Conservation (phyloP, 306 rosid genomes). For the Cucurbita maxima region DNA sequence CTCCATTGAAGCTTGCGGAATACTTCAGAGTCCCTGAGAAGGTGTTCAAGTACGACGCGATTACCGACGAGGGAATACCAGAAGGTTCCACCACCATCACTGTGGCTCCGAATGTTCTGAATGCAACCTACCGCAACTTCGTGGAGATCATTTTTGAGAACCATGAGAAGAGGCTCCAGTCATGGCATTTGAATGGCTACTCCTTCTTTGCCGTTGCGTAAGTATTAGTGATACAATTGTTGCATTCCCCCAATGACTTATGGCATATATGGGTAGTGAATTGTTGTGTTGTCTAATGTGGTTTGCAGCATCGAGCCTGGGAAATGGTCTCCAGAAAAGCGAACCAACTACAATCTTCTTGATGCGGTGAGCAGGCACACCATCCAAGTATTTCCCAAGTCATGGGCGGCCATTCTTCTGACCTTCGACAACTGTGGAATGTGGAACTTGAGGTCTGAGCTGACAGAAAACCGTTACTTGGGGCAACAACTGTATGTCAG, state of each 20-base stretch:
- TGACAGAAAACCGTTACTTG: background rate
- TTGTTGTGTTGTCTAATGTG: background rate
- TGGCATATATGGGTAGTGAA: no score
- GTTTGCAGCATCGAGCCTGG: constrained; percentile 51
- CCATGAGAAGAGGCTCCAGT: constrained; percentile 49
- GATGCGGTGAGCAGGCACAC: constrained; percentile 70
- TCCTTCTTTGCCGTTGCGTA: background rate
- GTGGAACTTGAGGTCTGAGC: constrained; percentile 11
- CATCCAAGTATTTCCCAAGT: constrained; percentile 39
- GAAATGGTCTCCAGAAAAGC: constrained; percentile 41
- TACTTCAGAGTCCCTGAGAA: constrained; percentile 24
- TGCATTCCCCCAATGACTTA: no score
- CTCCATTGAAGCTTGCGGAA: constrained; percentile 76
- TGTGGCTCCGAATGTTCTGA: constrained; percentile 25
- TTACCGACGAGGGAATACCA: constrained; percentile 16
- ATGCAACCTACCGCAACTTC: constrained; percentile 22
- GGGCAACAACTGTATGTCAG: background rate
- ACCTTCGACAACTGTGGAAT: constrained; percentile 19
- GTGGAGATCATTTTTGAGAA: constrained; percentile 73
- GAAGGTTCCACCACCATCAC: background rate
- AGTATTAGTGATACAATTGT: background rate
- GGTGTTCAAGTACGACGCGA: constrained; percentile 37
- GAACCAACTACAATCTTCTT: constrained; percentile 20
- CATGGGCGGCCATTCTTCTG: constrained; percentile 8
- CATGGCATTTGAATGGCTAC: constrained; percentile 51